Percentiles rank a stretch among this genome's conserved stretches.
Evolutionary conservation across 495 filamentous ascomycete species (phyloP).

Genomic region (Aspergillus indologenus): DNA sequence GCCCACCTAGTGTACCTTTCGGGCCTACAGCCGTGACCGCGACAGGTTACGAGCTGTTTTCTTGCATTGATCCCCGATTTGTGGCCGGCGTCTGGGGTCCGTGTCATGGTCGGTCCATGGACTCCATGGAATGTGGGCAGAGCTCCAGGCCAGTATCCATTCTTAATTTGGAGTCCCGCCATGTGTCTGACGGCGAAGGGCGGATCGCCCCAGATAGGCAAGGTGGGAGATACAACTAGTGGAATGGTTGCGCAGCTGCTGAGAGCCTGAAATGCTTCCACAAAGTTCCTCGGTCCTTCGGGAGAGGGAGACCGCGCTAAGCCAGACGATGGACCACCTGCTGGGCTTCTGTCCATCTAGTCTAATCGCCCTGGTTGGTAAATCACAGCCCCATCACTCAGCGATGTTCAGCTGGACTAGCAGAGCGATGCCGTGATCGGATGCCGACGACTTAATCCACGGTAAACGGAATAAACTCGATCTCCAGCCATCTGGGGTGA

Average conservation of each 20-base stretch:
- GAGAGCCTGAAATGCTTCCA: slow-evolving; percentile 5
- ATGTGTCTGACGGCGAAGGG: background rate
- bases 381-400: slow-evolving; percentile 1
- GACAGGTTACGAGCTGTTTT: background rate
- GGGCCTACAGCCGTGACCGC: slow-evolving; percentile 2
- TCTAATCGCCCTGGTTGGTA: slow-evolving; percentile 1
- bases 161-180: background rate
- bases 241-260: background rate
- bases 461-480: background rate
- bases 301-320: slow-evolving; percentile 3
- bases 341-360: background rate
- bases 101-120: background rate
- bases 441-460: background rate
- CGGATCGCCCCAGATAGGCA: background rate
- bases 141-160: background rate
- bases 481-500: slow-evolving; percentile 3
- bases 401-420: background rate
- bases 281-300: slow-evolving; percentile 6
- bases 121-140: background rate
- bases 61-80: slow-evolving; percentile 2
- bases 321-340: background rate
- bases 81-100: background rate
- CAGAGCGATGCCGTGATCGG: background rate
- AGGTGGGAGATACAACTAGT: background rate
- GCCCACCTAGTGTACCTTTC: too few species aligned